Percentiles rank a stretch among this genome's conserved stretches.
Conservation (phyloP, 208 protist species). For the Trypanosoma scelopori region DNA sequence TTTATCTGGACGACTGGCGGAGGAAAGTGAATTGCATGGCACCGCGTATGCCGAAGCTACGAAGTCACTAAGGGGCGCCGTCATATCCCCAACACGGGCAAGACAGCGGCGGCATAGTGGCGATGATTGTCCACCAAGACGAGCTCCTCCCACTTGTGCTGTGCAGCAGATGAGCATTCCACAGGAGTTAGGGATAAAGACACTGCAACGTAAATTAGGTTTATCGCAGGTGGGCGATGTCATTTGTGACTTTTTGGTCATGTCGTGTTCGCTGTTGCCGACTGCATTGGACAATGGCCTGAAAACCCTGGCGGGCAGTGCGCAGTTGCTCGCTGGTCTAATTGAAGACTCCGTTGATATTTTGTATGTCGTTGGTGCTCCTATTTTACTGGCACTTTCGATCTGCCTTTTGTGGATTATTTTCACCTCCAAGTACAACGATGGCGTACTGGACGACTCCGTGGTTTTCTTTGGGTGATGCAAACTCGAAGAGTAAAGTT, state of each 20-base stretch:
- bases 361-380: slow-evolving; percentile 7
- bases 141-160: no score
- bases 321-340: background rate
- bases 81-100: no score
- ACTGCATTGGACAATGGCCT: slow-evolving; percentile 4
- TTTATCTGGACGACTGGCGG: no score
- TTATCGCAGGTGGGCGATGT: slow-evolving; percentile 6
- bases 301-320: background rate
- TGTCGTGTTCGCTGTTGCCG: slow-evolving; percentile 6
- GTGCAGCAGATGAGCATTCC: background rate
- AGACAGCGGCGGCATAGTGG: no score
- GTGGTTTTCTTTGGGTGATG: slow-evolving; percentile 7
- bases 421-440: background rate
- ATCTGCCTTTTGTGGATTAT: slow-evolving; percentile 17
- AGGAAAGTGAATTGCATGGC: no score
- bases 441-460: background rate
- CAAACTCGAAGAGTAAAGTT: no score
- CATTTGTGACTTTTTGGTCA: background rate
- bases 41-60: no score
- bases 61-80: no score
- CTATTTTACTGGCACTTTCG: slow-evolving; percentile 3
- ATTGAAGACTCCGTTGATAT: slow-evolving; percentile 20
- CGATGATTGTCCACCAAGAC: no score
- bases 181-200: no score
- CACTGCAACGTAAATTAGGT: background rate